Percentiles rank a stretch among this genome's conserved stretches.
Conservation (phyloP, 345 rosid genomes). For the Noccaea caerulescens region DNA sequence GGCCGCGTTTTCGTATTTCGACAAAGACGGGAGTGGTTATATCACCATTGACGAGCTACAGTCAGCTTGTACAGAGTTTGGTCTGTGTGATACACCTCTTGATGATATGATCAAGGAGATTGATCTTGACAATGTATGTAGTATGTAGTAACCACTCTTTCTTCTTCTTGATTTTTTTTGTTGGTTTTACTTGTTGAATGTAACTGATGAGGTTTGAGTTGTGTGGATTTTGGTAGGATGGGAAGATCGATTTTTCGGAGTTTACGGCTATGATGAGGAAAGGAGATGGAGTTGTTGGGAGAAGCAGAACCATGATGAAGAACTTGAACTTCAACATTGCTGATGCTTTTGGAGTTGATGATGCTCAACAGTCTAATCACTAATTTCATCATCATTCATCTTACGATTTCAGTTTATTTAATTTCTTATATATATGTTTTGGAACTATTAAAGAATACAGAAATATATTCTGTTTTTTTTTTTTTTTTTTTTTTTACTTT, state of each 20-base stretch:
- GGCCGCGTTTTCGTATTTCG: constrained; percentile 90
- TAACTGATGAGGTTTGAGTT: neutral
- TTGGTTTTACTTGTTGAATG: neutral
- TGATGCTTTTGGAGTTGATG: constrained; percentile 65
- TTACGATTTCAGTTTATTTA: neutral
- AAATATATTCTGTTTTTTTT: constrained; percentile 3
- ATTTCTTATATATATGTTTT: constrained; percentile 4
- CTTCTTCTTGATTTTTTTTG: neutral
- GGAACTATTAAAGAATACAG: constrained; percentile 9
- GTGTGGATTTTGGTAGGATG: constrained; percentile 31
- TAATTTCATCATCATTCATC: neutral
- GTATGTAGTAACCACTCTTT: neutral
- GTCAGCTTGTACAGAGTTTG: constrained; percentile 92
- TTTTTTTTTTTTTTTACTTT: neutral
- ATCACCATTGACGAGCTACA: constrained; percentile 96
- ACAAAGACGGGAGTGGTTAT: constrained; percentile 93
- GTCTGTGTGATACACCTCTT: constrained; percentile 74
- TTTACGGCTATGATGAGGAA: constrained; percentile 91
- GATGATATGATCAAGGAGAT: constrained; percentile 89
- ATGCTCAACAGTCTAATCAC: constrained; percentile 28
- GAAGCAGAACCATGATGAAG: constrained; percentile 72
- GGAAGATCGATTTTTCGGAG: constrained; percentile 50
- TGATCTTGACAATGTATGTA: constrained; percentile 81
- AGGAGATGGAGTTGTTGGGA: constrained; percentile 64
- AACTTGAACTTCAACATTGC: constrained; percentile 73